Evolutionary conservation across 164 flowering plant genomes (phyloP).

Genomic region (Cinnamomum micranthum): DNA sequence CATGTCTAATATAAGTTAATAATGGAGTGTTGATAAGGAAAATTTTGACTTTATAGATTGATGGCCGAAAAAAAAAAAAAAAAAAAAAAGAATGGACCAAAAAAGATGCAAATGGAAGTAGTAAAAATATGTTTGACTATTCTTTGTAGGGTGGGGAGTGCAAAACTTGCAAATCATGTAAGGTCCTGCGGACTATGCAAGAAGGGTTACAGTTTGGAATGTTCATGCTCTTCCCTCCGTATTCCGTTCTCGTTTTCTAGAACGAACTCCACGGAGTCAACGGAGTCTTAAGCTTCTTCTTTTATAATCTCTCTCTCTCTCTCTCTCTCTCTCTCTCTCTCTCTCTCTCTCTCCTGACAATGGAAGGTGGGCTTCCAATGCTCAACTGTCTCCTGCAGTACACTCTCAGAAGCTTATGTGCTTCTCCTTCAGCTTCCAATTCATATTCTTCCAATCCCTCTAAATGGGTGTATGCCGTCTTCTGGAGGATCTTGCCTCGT

Average conservation of each 20-base stretch:
- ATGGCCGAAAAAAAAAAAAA: no score
- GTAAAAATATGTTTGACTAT: no score
- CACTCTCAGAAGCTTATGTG: constrained; percentile 59
- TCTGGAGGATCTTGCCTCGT: constrained; percentile 73
- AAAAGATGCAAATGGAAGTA: no score
- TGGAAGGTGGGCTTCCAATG: constrained; percentile 74
- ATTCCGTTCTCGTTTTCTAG: background rate
- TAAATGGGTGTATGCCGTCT: constrained; percentile 77
- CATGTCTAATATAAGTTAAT: no score
- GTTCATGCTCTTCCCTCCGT: background rate
- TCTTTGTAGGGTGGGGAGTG: no score
- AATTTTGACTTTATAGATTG: no score
- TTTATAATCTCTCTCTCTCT: constrained; percentile 12
- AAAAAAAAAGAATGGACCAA: no score
- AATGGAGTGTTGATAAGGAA: no score
- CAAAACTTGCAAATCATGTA: background rate
- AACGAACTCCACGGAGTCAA: no score
- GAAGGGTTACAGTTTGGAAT: background rate
- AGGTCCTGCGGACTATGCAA: background rate
- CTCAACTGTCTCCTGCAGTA: constrained; percentile 66
- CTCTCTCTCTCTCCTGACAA: constrained; percentile 13
- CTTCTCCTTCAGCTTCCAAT: constrained; percentile 34
- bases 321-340: constrained; percentile 17
- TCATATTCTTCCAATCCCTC: constrained; percentile 27
- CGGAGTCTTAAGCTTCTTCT: no score